These are phyloP conservation scores for Xylaria castorea DNA, from an alignment of 495 filamentous ascomycete genomes.

Conservation along the genomic window DNA sequence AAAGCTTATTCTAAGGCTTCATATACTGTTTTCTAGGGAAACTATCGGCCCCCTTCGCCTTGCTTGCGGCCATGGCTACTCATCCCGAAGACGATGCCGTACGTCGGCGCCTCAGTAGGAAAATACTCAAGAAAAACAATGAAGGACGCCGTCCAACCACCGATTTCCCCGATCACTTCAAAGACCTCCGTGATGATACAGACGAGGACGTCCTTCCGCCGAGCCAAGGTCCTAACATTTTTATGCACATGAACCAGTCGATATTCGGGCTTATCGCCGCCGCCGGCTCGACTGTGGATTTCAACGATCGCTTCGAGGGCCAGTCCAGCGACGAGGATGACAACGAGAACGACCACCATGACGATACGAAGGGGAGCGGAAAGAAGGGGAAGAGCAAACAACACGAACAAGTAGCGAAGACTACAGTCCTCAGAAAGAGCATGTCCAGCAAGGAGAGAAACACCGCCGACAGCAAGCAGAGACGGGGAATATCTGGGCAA, in stretches of 20 bases:
- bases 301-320: constrained; percentile 80
- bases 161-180: constrained; percentile 79
- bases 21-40: neutral
- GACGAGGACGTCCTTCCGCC: constrained; percentile 76
- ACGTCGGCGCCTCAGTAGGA: constrained; percentile 51
- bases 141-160: constrained; percentile 66
- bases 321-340: constrained; percentile 81
- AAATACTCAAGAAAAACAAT: constrained; percentile 65
- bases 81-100: constrained; percentile 29
- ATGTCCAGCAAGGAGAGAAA: constrained; percentile 34
- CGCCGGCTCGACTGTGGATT: constrained; percentile 81
- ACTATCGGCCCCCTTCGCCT: neutral
- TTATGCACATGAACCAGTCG: constrained; percentile 88
- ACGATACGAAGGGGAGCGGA: constrained; percentile 12
- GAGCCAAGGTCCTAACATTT: constrained; percentile 53
- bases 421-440: constrained; percentile 42
- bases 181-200: constrained; percentile 68
- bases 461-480: constrained; percentile 47
- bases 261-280: constrained; percentile 93
- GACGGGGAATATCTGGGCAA: constrained; percentile 66
- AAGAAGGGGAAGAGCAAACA: constrained; percentile 30
- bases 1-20: neutral
- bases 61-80: constrained; percentile 31
- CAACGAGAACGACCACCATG: constrained; percentile 48
- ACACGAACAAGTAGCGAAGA: constrained; percentile 44